Percentiles rank a stretch among this genome's conserved stretches.
Conservation (phyloP, 306 rosid species). For the Rosa multiflora region DNA sequence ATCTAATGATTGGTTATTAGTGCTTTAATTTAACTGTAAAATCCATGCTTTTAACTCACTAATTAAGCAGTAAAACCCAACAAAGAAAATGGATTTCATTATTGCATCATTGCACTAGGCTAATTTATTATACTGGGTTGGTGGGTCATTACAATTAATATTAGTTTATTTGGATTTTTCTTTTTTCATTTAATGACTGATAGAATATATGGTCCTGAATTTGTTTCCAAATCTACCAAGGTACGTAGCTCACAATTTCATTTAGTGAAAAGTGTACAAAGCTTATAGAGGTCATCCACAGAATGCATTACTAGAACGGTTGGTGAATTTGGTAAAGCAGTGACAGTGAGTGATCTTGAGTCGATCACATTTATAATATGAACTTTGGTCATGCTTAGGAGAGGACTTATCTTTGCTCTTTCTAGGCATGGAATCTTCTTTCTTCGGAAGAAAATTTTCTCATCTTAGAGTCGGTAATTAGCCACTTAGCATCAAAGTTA, state of each 20-base stretch:
- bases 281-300: not conserved
- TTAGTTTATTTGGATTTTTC: not conserved
- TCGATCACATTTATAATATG: slow-evolving; percentile 3
- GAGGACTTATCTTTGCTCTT: not conserved
- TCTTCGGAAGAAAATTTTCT: not conserved
- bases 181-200: not conserved
- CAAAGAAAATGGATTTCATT: not conserved
- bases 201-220: not conserved
- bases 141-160: not conserved
- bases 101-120: not conserved
- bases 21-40: not conserved
- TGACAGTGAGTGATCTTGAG: not conserved
- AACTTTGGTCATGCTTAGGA: slow-evolving; percentile 1
- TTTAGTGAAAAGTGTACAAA: not conserved
- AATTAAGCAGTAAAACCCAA: not conserved
- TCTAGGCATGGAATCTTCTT: not conserved
- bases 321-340: not conserved
- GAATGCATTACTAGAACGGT: not conserved
- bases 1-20: not conserved
- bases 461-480: not conserved
- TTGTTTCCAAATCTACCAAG: not conserved
- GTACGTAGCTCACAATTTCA: not conserved
- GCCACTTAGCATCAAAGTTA: not conserved
- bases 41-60: not conserved
- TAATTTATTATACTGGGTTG: not conserved